Percentiles rank a stretch among this genome's conserved stretches.
These are phyloP conservation scores for Tetrahymena borealis DNA, from an alignment of 73 alveolate species.

Conservation along the genomic window DNA sequence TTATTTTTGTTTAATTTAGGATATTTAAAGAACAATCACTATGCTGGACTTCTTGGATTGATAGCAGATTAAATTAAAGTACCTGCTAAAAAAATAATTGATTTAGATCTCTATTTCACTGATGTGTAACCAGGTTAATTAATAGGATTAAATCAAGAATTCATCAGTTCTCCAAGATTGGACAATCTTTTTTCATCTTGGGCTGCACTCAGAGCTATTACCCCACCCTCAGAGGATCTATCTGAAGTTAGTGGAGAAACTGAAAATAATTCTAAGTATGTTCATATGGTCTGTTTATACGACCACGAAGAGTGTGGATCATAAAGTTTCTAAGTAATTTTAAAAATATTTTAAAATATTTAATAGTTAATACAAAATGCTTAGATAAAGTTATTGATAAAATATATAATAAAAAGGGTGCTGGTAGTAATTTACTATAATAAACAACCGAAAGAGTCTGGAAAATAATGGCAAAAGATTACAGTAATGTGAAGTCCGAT, in stretches of 20 bases:
- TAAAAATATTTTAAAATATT: conserved; percentile 65
- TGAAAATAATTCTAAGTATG: conserved; percentile 3
- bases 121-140: conserved; percentile 84
- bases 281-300: conserved; percentile 77
- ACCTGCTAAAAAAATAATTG: conserved; percentile 69
- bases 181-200: conserved; percentile 88
- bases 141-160: conserved; percentile 93
- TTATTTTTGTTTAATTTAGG: too few relatives aligned
- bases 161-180: conserved; percentile 82
- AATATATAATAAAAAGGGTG: too few relatives aligned
- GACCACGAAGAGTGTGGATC: conserved; percentile 98
- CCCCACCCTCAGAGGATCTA: conserved; percentile 61
- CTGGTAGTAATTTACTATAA: background rate
- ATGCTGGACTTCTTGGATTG: conserved; percentile 59
- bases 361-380: too few relatives aligned
- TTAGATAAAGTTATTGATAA: too few relatives aligned
- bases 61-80: conserved; percentile 67
- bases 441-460: background rate
- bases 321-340: conserved; percentile 87
- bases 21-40: conserved; percentile 64
- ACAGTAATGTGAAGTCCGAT: conserved; percentile 48
- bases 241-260: conserved; percentile 31
- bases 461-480: conserved; percentile 67
- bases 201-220: conserved; percentile 83
- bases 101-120: conserved; percentile 79